A percentile compares a stretch with the other conserved stretches of the same genome.
phyloP scores from a whole-genome alignment of 192 early-diverging fungal species.

The Radiomyces spectabilis region DNA sequence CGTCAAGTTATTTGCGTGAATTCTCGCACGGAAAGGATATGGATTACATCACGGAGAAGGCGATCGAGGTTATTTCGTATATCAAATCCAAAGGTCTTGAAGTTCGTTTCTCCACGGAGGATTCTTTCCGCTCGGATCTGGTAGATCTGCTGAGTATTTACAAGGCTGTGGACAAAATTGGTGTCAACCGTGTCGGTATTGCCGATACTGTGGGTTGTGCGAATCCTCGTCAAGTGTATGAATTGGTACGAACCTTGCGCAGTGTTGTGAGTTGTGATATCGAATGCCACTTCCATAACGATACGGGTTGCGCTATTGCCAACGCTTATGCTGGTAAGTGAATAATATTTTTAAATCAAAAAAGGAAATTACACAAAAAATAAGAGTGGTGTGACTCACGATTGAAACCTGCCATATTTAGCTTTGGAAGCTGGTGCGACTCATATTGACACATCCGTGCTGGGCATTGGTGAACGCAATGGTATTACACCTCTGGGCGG shows the following conservation, averaged over 20 bases:
- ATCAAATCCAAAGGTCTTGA: constrained; percentile 95
- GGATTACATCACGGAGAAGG: constrained; percentile 93
- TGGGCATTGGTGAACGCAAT: constrained; percentile 98
- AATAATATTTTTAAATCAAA: background rate
- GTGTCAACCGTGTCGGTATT: constrained; percentile 97
- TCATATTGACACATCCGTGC: constrained; percentile 95
- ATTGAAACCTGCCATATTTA: constrained; percentile 3
- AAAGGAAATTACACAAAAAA: background rate
- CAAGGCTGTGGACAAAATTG: constrained; percentile 94
- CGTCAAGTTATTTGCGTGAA: constrained; percentile 90
- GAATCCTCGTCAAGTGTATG: constrained; percentile 96
- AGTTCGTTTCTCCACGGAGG: constrained; percentile 97
- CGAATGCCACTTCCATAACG: constrained; percentile 99
- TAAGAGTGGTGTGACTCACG: background rate
- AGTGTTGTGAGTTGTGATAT: constrained; percentile 96
- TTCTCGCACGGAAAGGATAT: constrained; percentile 99
- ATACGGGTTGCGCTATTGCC: constrained; percentile 98
- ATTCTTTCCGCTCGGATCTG: constrained; percentile 95
- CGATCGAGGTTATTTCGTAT: constrained; percentile 93
- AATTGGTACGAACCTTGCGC: constrained; percentile 92
- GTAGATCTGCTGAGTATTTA: constrained; percentile 96
- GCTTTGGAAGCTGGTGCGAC: constrained; percentile 96
- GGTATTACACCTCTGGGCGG: constrained; percentile 96
- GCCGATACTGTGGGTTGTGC: constrained; percentile 99
- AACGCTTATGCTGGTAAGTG: constrained; percentile 81